Conservation (phyloP, 73 alveolate species). For the Paramecium primaurelia region DNA sequence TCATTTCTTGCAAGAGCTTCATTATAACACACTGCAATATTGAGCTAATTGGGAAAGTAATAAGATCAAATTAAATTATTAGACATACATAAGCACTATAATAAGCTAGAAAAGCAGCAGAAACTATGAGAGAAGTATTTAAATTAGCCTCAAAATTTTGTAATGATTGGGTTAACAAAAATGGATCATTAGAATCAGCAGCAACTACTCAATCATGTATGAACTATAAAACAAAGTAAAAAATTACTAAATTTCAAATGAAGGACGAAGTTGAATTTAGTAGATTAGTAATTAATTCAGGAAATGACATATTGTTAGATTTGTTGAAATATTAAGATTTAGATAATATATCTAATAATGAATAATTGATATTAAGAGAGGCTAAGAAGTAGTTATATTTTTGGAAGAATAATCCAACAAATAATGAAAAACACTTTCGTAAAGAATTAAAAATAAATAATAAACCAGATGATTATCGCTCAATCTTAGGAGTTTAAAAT, state of each 20-base stretch:
- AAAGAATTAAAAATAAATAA: constrained; percentile 33
- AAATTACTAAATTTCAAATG: neutral
- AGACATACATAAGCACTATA: constrained; percentile 5
- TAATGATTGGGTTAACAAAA: neutral
- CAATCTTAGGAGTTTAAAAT: constrained; percentile 56
- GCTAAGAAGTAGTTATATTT: constrained; percentile 45
- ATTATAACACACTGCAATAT: neutral
- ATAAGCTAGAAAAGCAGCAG: constrained; percentile 6
- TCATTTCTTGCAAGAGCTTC: constrained; percentile 8
- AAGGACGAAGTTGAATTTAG: constrained; percentile 56
- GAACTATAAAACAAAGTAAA: neutral
- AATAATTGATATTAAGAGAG: constrained; percentile 27
- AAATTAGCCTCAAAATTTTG: neutral
- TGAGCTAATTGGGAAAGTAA: constrained; percentile 42
- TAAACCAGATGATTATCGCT: constrained; percentile 52
- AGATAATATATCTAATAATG: neutral
- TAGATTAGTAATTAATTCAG: constrained; percentile 9
- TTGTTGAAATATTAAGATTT: constrained; percentile 20
- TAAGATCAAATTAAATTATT: neutral
- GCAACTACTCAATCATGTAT: neutral
- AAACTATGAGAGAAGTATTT: constrained; percentile 8
- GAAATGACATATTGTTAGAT: constrained; percentile 13
- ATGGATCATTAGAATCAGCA: neutral
- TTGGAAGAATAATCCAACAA: constrained; percentile 62
- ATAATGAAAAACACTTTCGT: constrained; percentile 55